phyloP scores from a whole-genome alignment of 805 yeast species.

The Soucietia sequanensis region DNA sequence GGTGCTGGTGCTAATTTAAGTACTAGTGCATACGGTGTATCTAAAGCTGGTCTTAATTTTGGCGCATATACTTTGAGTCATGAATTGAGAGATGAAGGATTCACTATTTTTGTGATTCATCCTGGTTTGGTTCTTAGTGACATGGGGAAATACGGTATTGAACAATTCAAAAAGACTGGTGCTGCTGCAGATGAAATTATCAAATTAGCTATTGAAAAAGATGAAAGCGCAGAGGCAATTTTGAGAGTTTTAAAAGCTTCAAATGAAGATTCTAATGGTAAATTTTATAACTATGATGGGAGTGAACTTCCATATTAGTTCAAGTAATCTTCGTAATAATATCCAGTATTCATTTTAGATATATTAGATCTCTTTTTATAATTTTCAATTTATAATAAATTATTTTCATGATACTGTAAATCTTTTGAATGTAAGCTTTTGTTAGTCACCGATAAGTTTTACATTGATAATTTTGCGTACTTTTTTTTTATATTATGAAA shows the following conservation, averaged over 20 bases:
- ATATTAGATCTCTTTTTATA: no score
- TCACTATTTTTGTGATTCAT: slow-evolving; percentile 27
- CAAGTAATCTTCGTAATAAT: no score
- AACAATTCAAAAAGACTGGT: not conserved
- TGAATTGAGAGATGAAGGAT: slow-evolving; percentile 22
- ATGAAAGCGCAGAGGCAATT: slow-evolving; percentile 7
- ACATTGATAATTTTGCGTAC: no score
- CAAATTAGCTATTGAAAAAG: slow-evolving; percentile 7
- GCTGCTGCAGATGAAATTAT: slow-evolving; percentile 1
- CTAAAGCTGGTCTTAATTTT: slow-evolving; percentile 37
- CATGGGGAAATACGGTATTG: slow-evolving; percentile 17
- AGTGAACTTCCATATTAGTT: not conserved
- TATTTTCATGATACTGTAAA: no score
- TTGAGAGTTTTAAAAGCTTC: slow-evolving; percentile 7
- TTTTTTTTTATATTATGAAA: no score
- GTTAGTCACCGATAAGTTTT: no score
- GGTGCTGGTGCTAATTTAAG: slow-evolving; percentile 17
- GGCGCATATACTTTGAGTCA: slow-evolving; percentile 19
- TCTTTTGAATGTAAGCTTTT: no score
- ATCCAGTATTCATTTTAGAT: no score
- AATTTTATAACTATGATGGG: slow-evolving; percentile 12
- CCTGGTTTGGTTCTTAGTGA: slow-evolving; percentile 43
- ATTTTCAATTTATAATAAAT: no score
- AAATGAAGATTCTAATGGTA: slow-evolving; percentile 8
- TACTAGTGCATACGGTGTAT: slow-evolving; percentile 25